phyloP scores from a whole-genome alignment of 148 eudicot genomes.

The Vaccinium macrocarpon region DNA sequence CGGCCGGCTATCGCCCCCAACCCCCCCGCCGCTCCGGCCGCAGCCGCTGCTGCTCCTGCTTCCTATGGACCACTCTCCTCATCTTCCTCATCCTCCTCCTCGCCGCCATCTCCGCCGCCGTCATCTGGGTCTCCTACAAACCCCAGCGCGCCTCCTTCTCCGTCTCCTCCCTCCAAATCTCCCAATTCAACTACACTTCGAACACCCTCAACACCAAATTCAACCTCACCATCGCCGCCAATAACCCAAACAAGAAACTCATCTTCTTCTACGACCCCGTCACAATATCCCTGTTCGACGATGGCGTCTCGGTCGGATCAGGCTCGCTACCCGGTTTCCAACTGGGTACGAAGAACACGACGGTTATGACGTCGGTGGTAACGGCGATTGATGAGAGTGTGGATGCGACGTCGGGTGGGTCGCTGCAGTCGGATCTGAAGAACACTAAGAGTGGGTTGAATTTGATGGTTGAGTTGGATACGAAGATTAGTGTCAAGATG shows the following conservation, averaged over 20 bases:
- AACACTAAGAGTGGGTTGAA: slow-evolving; percentile 25
- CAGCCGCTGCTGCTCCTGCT: slow-evolving; percentile 40
- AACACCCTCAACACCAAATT: slow-evolving; percentile 31
- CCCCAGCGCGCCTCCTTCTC: slow-evolving; percentile 62
- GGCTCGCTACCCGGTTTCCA: slow-evolving; percentile 38
- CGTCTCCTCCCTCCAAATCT: slow-evolving; percentile 43
- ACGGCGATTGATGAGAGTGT: slow-evolving; percentile 14
- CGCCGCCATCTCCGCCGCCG: slow-evolving; percentile 43
- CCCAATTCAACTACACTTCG: slow-evolving; percentile 44
- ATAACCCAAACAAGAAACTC: slow-evolving; percentile 54
- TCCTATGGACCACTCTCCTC: slow-evolving; percentile 37
- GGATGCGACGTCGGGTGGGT: slow-evolving; percentile 13
- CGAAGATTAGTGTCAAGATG: slow-evolving; percentile 38
- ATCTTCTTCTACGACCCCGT: slow-evolving; percentile 38
- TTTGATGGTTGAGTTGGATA: slow-evolving; percentile 35
- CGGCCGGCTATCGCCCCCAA: slow-evolving; percentile 40
- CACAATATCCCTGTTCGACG: slow-evolving; percentile 16
- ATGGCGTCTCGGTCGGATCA: slow-evolving; percentile 31
- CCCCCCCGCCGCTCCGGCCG: slow-evolving; percentile 41
- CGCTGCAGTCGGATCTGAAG: slow-evolving; percentile 31
- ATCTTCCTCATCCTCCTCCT: slow-evolving; percentile 43
- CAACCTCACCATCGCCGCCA: slow-evolving; percentile 36
- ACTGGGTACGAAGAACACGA: slow-evolving; percentile 39
- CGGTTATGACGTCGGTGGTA: slow-evolving; percentile 28
- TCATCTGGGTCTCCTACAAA: slow-evolving; percentile 48